Evolutionary conservation across 352 stramenopile species (phyloP).

Genomic region (Aphanomyces invadans): DNA sequence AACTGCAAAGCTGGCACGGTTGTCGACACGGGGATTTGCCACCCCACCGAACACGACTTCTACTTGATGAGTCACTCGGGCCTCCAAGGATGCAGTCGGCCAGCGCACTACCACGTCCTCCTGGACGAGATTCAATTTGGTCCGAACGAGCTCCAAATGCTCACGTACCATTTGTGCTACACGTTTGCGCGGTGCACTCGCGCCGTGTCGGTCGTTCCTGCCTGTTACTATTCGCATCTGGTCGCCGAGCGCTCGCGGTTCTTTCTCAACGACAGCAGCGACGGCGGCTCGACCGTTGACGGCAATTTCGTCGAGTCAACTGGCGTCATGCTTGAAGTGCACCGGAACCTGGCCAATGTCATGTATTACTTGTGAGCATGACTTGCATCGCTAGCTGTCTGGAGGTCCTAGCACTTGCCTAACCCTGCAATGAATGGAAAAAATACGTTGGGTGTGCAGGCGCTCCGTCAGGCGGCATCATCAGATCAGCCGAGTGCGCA

Average conservation of each 20-base stretch:
- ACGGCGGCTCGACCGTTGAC: constrained; percentile 5
- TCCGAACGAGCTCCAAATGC: constrained; percentile 56
- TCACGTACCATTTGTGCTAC: constrained; percentile 77
- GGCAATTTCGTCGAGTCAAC: not conserved
- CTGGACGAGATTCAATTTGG: constrained; percentile 63
- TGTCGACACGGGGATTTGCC: constrained; percentile 77
- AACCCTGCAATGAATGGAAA: too few species aligned
- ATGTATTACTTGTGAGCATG: constrained; percentile 17
- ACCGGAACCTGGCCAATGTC: not conserved
- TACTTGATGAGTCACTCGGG: constrained; percentile 81
- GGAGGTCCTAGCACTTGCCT: too few species aligned
- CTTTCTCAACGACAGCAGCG: constrained; percentile 48
- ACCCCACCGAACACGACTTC: constrained; percentile 82
- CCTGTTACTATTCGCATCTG: constrained; percentile 82
- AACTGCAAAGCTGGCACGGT: constrained; percentile 73
- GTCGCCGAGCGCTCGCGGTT: constrained; percentile 77
- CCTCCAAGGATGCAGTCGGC: constrained; percentile 72
- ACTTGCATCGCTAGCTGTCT: not conserved
- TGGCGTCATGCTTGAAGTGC: constrained; percentile 11
- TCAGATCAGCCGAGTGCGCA: too few species aligned
- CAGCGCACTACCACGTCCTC: constrained; percentile 80
- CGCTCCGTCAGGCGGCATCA: too few species aligned
- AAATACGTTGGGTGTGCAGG: too few species aligned
- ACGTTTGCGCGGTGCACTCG: constrained; percentile 77
- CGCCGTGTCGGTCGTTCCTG: constrained; percentile 76